A percentile compares a stretch with the other conserved stretches of the same genome.
phyloP scores from a whole-genome alignment of 78 protist species.

The Cavenderia fasciculata region DNA sequence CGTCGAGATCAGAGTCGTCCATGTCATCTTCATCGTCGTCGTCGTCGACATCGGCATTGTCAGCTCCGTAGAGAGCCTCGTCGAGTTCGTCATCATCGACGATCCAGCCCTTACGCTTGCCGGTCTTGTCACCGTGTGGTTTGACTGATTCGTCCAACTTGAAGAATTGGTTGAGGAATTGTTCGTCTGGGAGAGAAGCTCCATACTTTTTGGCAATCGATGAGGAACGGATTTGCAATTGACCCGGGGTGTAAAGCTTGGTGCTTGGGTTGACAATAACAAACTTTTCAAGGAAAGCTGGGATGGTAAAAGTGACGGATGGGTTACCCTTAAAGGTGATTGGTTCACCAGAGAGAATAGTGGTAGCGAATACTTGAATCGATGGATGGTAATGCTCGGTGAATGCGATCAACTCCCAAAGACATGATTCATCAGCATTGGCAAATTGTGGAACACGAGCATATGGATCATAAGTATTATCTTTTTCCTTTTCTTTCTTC shows the following conservation, averaged over 20 bases:
- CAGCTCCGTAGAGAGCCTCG: conserved; percentile 10
- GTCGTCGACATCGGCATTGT: too few relatives aligned
- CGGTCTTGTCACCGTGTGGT: background rate
- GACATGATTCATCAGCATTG: conserved; percentile 55
- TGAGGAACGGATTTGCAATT: background rate
- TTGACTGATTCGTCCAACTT: background rate
- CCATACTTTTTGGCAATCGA: background rate
- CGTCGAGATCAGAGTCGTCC: conserved; percentile 3
- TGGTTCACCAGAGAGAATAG: conserved; percentile 5
- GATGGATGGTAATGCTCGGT: conserved; percentile 83
- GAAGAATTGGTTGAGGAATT: conserved; percentile 7
- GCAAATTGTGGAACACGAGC: conserved; percentile 77
- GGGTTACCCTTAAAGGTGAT: conserved; percentile 78
- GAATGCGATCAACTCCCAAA: conserved; percentile 72
- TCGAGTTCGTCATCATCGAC: conserved; percentile 39
- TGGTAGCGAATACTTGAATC: conserved; percentile 32
- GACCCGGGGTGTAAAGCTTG: conserved; percentile 3
- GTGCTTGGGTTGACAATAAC: background rate
- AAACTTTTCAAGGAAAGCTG: conserved; percentile 64
- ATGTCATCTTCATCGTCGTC: background rate
- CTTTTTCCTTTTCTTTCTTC: background rate
- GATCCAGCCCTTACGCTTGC: background rate
- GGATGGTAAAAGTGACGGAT: conserved; percentile 56
- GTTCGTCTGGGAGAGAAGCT: conserved; percentile 15
- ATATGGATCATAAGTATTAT: conserved; percentile 34